Base-by-base conservation (phyloP, 192 early-diverging fungal genomes). In the Spinellus fusiger region DNA sequence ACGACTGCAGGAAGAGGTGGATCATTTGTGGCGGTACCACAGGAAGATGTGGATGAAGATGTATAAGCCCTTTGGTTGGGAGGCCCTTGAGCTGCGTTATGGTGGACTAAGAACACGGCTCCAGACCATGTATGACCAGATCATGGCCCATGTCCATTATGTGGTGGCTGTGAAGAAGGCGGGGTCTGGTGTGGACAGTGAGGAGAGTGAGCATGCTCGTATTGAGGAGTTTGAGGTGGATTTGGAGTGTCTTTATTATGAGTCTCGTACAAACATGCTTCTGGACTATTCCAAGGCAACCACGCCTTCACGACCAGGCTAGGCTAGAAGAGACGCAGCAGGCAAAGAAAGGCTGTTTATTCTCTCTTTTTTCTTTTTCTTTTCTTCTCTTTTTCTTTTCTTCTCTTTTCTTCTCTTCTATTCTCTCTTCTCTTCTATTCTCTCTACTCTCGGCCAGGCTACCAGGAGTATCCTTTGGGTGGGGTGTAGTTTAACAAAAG, bases 31-130 rank as follows among this genome's bases (percentile, higher is more conserved):
- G 90, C 74, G 82, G 44, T 90, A 85, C 70, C 92, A 94, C 64
- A 80, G 92, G 6, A 75, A 79, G 5, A 62, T 89, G 54, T 94
- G 92, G 92, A 79, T 85, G 57, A 71, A 77, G 49, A 87, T 82
- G 51, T 89, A 89, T 67, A 89, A 90, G 54, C 91, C 92, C 1
- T 91, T 92, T 84, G 92, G 92, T 5, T 86, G 89, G 83, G 92
- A 94, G 61, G 81, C 89, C 0, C 55, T 94, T 0, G 92, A 94
- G 62, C 63, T 89, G 65, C 83, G 92, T 28, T 94, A 94, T 69
- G 92, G 92, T 44, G 91, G 86, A 2, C 51, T 90, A 28, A 59
- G 76, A 4, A 79, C 87, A 7, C 76, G 88, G 1, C 53, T 90
- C 28, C 61, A 79, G 53, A 86, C 88, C 34, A 84, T 90, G 83